Conservation (phyloP, 306 rosid genomes). For the Herpetospermum pedunculosum region DNA sequence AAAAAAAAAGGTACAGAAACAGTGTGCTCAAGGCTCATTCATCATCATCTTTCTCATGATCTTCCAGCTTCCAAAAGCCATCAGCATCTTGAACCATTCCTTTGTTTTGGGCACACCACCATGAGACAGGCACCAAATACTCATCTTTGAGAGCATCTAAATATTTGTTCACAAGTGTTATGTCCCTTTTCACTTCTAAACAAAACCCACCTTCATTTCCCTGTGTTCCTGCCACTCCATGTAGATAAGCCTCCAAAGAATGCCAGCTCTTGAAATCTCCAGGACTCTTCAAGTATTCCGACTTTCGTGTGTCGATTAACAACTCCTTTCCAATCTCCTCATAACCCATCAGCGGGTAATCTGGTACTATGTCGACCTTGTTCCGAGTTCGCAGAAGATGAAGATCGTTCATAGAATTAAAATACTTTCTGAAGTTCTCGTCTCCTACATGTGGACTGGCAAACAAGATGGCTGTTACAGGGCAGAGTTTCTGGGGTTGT, state of each 20-base stretch:
- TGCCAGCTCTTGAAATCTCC: slow-evolving; percentile 40
- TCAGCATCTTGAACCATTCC: slow-evolving; percentile 45
- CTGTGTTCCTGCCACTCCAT: slow-evolving; percentile 70
- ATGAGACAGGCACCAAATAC: slow-evolving; percentile 25
- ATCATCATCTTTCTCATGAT: slow-evolving; percentile 36
- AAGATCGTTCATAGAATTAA: slow-evolving; percentile 18
- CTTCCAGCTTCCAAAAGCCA: slow-evolving; percentile 50
- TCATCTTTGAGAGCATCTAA: slow-evolving; percentile 33
- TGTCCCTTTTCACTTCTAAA: slow-evolving; percentile 43
- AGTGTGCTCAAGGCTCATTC: background rate
- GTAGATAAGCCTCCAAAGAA: slow-evolving; percentile 52
- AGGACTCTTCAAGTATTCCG: slow-evolving; percentile 41
- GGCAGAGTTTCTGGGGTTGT: slow-evolving; percentile 30
- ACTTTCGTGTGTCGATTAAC: slow-evolving; percentile 33
- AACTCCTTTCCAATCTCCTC: slow-evolving; percentile 43
- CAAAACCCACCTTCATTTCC: slow-evolving; percentile 35
- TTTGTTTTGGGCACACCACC: slow-evolving; percentile 44
- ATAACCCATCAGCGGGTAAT: slow-evolving; percentile 30
- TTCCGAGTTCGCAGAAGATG: slow-evolving; percentile 31
- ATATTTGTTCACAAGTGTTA: slow-evolving; percentile 38
- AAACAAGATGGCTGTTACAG: slow-evolving; percentile 41
- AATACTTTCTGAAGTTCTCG: slow-evolving; percentile 13
- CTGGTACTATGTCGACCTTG: slow-evolving; percentile 38
- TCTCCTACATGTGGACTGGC: slow-evolving; percentile 55
- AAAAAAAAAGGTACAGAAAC: background rate